Base-by-base conservation (phyloP, 208 protist genomes). In the Leishmania guyanensis region DNA sequence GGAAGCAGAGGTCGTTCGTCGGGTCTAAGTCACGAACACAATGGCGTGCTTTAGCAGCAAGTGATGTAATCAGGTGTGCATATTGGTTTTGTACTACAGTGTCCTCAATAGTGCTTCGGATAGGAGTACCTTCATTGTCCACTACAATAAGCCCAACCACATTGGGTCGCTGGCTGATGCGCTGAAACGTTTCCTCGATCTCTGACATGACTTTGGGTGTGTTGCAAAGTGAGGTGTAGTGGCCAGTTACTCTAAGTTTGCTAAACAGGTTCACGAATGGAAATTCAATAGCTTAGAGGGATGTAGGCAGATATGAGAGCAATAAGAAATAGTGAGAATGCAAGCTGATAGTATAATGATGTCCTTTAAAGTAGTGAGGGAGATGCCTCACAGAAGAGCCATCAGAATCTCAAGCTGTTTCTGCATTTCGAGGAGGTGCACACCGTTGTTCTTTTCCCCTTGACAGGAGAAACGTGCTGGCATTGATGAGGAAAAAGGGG, bases 1-100 rank as follows among this genome's bases (percentile, higher is more conserved):
- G 83, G 78, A 99, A 99, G 4, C 95, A 99, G 14, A 99, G 87
- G 80, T 99, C 98, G 81, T 99, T 99, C 51, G 97, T 98, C 0
- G 98, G 97, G 87, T 99, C 98, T 75, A 99, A 84, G 83, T 99
- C 98, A 54, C 97, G 94, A 43, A 99, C 95, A 51, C 94, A 98
- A 82, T 96, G 93, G 33, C 97, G 93, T 6, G 98, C 97, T 83
- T 99, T 99, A 16, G 88, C 93, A 20, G 96, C 93, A 29, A 99
- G 89, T 39, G 97, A 91, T 1, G 97, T 95, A 82, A 99, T 98
- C 22, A 98, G 84, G 51, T 98, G 95, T 0, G 98, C 97, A 84
- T 99, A 99, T 82, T 99, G 89, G 86, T 98, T 97, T 51, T 97
- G 93, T 12, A 95, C 91, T 74, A 80, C 86, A 17, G 96, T 96